Percentiles rank a stretch among this genome's conserved stretches.
These are phyloP conservation scores for Mrakiaceae sp. DNA, from an alignment of 1,284 basidiomycete genomes.

Conservation along the genomic window DNA sequence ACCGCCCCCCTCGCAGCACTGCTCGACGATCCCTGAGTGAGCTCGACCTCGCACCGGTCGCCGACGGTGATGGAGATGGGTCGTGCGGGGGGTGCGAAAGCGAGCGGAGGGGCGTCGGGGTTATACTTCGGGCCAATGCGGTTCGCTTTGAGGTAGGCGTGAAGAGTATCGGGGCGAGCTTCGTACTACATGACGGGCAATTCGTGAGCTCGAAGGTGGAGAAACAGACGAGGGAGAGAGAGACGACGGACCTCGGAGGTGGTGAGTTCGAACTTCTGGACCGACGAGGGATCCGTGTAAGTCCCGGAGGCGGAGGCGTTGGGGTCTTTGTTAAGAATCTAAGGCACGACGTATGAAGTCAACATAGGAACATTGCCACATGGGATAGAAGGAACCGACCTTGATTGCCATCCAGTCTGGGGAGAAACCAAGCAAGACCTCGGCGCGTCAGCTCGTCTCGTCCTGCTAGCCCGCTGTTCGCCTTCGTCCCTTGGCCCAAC, in stretches of 20 bases:
- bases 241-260: conserved; percentile 50
- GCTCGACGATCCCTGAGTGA: no score
- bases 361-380: not conserved
- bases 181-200: not conserved
- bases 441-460: conserved; percentile 46
- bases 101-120: conserved; percentile 39
- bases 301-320: conserved; percentile 40
- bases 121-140: conserved; percentile 70
- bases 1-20: conserved; percentile 64
- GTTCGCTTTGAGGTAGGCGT: conserved; percentile 78
- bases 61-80: conserved; percentile 40
- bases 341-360: not conserved
- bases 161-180: conserved; percentile 60
- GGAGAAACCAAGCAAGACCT: not conserved
- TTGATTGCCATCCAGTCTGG: conserved; percentile 43
- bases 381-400: conserved; percentile 35
- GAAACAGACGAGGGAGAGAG: not conserved
- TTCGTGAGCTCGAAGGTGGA: not conserved
- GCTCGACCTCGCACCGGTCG: conserved; percentile 69
- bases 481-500: not conserved
- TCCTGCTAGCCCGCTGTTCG: no score
- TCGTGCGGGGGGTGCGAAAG: conserved; percentile 7
- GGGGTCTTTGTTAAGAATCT: conserved; percentile 73
- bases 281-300: conserved; percentile 68
- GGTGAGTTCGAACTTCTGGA: conserved; percentile 86